Evolutionary conservation across 2,329 filamentous ascomycete genomes (phyloP), one percentile per base, ranked within the genome.

Genomic region (Aureobasidium pullulans): DNA sequence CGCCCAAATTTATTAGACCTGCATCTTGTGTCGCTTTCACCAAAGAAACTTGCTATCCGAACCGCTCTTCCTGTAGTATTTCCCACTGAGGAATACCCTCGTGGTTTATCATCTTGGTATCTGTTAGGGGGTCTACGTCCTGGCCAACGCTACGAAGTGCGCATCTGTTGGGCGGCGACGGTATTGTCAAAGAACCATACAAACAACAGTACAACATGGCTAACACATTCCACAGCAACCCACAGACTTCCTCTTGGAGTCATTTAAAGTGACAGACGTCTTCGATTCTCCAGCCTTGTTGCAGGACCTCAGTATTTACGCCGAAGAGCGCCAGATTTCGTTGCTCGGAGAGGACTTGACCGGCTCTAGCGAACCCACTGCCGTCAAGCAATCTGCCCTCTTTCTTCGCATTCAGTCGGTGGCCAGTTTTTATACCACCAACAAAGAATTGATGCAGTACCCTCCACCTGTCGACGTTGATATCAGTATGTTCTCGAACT

Each of bases 91-190:
- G 69, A 75, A 2, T 69, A 73, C 32, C 79, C 79, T 9, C 71
- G 77, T 11, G 90, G 89, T 7, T 74, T 78, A 10, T 78, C 85
- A 54, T 86, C 88, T 31, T 97, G 94, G 94, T 82, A 91, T 65
- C 75, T 93, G 7, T 81, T 99, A 6, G 82, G 88, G 60, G 76
- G 80, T 36, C 78, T 99, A 58, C 79, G 75, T n/a, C 81, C 84
- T 37, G 83, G 84, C 10, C 86, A 87, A 68, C 83, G 91, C 64
- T 96, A 97, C 78, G 94, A 99, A 77, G 82, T 96, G 50, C 85
- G 94, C 58, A 80, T 96, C 61, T 97, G 93, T 76, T 99, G 93
- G 92, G 81, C 90, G 62, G 94, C 94, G 42, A 94, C 87, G 62
- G 93, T 96, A 81, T 74, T 88, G 80, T 34, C 5, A n/a, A 43